Percentiles rank a stretch among this genome's conserved stretches.
phyloP scores from a whole-genome alignment of 1,284 basidiomycete species.

The Trichosporon inkin region DNA sequence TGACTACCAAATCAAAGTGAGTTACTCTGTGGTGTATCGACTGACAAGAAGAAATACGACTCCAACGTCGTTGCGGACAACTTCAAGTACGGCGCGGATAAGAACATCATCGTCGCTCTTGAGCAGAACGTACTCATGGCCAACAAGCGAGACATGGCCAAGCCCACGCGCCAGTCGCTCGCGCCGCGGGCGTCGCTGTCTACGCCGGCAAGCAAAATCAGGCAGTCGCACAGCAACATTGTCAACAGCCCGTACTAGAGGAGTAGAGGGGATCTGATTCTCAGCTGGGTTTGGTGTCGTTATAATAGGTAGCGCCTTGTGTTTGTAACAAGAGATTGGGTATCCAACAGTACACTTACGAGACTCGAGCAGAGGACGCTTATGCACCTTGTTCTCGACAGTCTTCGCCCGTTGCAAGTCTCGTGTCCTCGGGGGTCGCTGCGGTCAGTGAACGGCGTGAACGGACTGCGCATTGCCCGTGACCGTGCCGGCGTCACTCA shows the following conservation, averaged over 20 bases:
- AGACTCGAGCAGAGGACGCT: background rate
- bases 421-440: background rate
- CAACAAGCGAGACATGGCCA: conserved; percentile 85
- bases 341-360: conserved; percentile 8
- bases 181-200: conserved; percentile 16
- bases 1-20: conserved; percentile 90
- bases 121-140: conserved; percentile 90
- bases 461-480: too few species aligned
- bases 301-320: conserved; percentile 8
- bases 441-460: too few species aligned
- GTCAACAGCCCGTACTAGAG: conserved; percentile 45
- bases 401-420: background rate
- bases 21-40: conserved; percentile 6
- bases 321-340: conserved; percentile 7
- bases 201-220: conserved; percentile 35
- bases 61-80: conserved; percentile 92
- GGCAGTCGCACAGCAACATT: conserved; percentile 37
- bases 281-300: background rate
- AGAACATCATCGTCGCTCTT: conserved; percentile 92
- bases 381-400: background rate
- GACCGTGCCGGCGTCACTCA: too few species aligned
- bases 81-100: conserved; percentile 93
- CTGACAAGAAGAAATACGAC: conserved; percentile 61
- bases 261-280: background rate
- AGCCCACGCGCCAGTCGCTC: conserved; percentile 37